Evolutionary conservation across 2,329 filamentous ascomycete species (phyloP), one percentile per base, ranked within the genome.

Genomic region (Sclerotinia subarctica): DNA sequence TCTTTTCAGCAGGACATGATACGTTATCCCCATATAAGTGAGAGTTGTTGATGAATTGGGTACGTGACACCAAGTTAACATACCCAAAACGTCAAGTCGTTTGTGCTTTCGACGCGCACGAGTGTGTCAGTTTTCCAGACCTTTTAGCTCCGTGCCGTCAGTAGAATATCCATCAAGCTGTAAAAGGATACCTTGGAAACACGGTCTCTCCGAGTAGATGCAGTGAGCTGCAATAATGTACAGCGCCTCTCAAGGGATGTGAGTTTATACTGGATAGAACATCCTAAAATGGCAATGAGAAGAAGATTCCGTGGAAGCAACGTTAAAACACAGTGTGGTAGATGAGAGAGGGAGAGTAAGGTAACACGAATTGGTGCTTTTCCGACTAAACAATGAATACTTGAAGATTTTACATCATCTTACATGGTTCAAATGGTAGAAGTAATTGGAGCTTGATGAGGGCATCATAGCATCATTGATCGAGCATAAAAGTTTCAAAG

Each of bases 1-100:
- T 60, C 35, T 13, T 35, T 67, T 67, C 64, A 67, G 64, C 64
- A 62, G 54, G 49, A 67, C 64, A 53, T 53, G 56, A 67, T 67
- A 38, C 49, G 44, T n/a, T 60, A 17, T 46, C 46, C 32, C 26
- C 32, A 42, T 46, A 17, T 59, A 42, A n/a, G n/a, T 49, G 4
- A 29, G 44, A 35, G 44, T 38, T 32, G 15, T 52, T 29, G 46
- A 21, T 35, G 2, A 26, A 35, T 51, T 51, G 54, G 24, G 15
- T 29, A 46, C 49, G 44, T 24, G 19, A 51, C 35, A 29, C n/a
- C n/a, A 42, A n/a, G 29, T 26, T 29, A 47, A 46, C n/a, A 42
- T 59, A 26, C 44, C 53, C 52, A 47, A 38, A 38, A 2, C 29
- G 26, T 58, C 44, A 35, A 35, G 19, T 24, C 29, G 10, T 24